Evolutionary conservation across 2,329 filamentous ascomycete genomes (phyloP).

Genomic region (Metarhizium anisopliae): DNA sequence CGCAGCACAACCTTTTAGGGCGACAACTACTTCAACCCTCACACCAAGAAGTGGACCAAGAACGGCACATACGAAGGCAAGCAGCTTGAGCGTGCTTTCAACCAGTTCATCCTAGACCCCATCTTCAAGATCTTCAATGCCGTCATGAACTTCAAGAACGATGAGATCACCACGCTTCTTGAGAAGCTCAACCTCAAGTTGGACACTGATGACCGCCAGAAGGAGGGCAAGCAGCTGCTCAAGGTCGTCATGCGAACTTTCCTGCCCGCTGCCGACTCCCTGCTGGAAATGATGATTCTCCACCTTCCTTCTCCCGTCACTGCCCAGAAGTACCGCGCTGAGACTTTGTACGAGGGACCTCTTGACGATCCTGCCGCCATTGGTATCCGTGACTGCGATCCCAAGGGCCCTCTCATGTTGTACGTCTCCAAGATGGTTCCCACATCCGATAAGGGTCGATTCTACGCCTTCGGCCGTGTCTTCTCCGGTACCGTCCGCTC

Average conservation of each 20-base stretch:
- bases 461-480: constrained; percentile 99
- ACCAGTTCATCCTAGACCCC: constrained; percentile 98
- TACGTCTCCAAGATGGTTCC: constrained; percentile 99
- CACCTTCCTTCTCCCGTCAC: constrained; percentile 94
- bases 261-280: constrained; percentile 93
- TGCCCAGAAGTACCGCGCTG: constrained; percentile 94
- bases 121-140: constrained; percentile 98
- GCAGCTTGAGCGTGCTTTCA: constrained; percentile 94
- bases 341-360: constrained; percentile 98
- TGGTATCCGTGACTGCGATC: constrained; percentile 96
- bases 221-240: constrained; percentile 95
- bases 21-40: constrained; percentile 99
- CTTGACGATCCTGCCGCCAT: constrained; percentile 84
- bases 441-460: constrained; percentile 98
- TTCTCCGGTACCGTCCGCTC: constrained; percentile 97
- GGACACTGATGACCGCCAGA: constrained; percentile 71
- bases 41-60: constrained; percentile 99
- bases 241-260: constrained; percentile 99
- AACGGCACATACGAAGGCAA: constrained; percentile 74
- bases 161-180: constrained; percentile 73
- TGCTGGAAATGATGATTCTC: constrained; percentile 99
- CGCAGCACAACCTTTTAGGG: constrained; percentile 36
- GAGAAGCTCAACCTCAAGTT: constrained; percentile 97
- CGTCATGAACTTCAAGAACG: constrained; percentile 98
- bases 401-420: constrained; percentile 97